Evolutionary conservation across 2,329 filamentous ascomycete species (phyloP), one percentile per base, ranked within the genome.

Genomic region (Paecilomyces variotii): DNA sequence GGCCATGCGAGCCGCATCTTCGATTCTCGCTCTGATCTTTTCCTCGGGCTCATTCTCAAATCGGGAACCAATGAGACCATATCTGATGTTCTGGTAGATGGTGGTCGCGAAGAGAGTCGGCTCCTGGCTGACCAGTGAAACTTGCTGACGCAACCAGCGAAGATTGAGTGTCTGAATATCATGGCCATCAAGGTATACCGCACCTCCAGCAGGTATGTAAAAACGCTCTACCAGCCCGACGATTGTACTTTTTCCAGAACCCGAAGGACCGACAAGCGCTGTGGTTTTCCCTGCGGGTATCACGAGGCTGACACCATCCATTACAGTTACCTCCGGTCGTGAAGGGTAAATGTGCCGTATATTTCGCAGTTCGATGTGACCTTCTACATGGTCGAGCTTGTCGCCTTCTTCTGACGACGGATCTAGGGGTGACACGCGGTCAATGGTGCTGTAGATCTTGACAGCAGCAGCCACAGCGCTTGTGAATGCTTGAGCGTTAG

Each of bases 321-420:
- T 93, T 45, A 97, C 89, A 1, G 86, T 84, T 3, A 96, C 91
- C 67, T 97, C 92, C 0, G 92, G 90, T 11, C 94, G 85, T 4
- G 91, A 96, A 3, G 94, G 94, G 68, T 99, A 97, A 66, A 97
- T 93, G 74, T 96, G 92, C 73, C 90, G 94, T 70, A 97, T 82
- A 65, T 90, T 83, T 64, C 87, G 84, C 52, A 99, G 82, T 63
- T 92, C 88, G 59, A 99, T 87, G 14, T 84, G 85, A 28, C 94
- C 94, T 60, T 88, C 79, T 1, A 96, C 81, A 24, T 84, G 74
- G 1, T 91, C 86, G 0, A 95, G 81, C 64, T 82, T 91, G 60
- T 84, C 79, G n/a, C 93, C 94, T 7, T 81, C 79, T 0, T 87
- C 82, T 2, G 82, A 84, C 4, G 84, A 84, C 0, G 93, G 87